Evolutionary conservation across 805 yeast species (phyloP).

Genomic region (Wickerhamiella nectarea): DNA sequence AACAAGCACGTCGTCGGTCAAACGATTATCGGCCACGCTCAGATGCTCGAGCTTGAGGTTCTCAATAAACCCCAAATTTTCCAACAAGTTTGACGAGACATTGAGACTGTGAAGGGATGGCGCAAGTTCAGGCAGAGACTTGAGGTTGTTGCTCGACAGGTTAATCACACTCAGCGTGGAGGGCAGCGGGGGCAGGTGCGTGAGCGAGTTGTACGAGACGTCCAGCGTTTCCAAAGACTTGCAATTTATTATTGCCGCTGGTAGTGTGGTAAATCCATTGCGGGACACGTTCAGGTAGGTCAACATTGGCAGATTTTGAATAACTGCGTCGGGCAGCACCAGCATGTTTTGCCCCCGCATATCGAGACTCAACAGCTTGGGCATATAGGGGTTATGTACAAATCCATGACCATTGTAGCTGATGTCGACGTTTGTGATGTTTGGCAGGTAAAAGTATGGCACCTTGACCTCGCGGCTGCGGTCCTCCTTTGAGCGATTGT

Average conservation of each 20-base stretch:
- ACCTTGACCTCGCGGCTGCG: conserved; percentile 49
- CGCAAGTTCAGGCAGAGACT: conserved; percentile 43
- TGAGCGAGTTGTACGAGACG: conserved; percentile 59
- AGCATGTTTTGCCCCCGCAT: conserved; percentile 74
- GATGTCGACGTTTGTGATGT: neutral
- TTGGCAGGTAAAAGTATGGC: conserved; percentile 6
- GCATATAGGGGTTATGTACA: conserved; percentile 38
- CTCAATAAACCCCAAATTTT: conserved; percentile 11
- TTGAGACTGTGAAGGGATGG: conserved; percentile 18
- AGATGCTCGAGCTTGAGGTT: conserved; percentile 24
- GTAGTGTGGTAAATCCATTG: conserved; percentile 68
- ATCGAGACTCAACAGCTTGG: conserved; percentile 55
- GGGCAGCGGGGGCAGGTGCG: conserved; percentile 48
- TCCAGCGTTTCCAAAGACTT: conserved; percentile 52
- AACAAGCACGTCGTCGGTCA: conserved; percentile 64
- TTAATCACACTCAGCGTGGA: conserved; percentile 53
- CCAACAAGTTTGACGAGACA: conserved; percentile 20
- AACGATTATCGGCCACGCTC: conserved; percentile 68
- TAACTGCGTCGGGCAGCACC: conserved; percentile 49
- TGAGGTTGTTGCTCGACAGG: conserved; percentile 71
- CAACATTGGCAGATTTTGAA: conserved; percentile 46
- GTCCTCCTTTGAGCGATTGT: conserved; percentile 59
- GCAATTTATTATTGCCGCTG: conserved; percentile 50
- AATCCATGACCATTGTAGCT: conserved; percentile 22
- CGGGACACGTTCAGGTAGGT: conserved; percentile 66